phyloP scores from a whole-genome alignment of 176 grass and related monocot genomes.

The Carex scoparia region DNA sequence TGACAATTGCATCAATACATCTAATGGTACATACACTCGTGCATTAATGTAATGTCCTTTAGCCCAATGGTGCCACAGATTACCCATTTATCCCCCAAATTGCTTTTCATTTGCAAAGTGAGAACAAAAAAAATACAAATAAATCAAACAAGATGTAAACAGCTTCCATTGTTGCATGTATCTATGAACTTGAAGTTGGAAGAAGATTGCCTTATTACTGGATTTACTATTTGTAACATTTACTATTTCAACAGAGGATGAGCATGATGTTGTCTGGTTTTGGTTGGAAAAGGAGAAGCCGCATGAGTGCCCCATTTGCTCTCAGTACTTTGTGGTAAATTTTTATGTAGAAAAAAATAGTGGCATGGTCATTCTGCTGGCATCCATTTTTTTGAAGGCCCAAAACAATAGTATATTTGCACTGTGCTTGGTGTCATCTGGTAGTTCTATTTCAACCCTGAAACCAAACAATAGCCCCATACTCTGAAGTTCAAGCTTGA shows the following conservation, averaged over 20 bases:
- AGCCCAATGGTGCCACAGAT: not conserved
- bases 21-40: not conserved
- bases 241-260: slow-evolving; percentile 71
- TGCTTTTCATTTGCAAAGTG: not conserved
- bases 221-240: not conserved
- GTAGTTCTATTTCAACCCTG: not conserved
- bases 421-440: not conserved
- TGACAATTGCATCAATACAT: not conserved
- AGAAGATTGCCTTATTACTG: not conserved
- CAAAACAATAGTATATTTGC: not conserved
- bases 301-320: slow-evolving; percentile 89
- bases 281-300: slow-evolving; percentile 97
- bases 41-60: not conserved
- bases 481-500: not conserved
- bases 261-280: slow-evolving; percentile 97
- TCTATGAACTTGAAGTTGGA: not conserved
- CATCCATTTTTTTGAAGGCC: not conserved
- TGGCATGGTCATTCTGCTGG: not conserved
- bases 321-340: slow-evolving; percentile 87
- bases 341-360: not conserved
- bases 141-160: not conserved
- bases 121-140: not conserved
- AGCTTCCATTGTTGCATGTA: too few species aligned
- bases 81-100: not conserved
- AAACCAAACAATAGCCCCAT: not conserved